phyloP scores from a whole-genome alignment of 345 rosid species.

The Salix caprea region DNA sequence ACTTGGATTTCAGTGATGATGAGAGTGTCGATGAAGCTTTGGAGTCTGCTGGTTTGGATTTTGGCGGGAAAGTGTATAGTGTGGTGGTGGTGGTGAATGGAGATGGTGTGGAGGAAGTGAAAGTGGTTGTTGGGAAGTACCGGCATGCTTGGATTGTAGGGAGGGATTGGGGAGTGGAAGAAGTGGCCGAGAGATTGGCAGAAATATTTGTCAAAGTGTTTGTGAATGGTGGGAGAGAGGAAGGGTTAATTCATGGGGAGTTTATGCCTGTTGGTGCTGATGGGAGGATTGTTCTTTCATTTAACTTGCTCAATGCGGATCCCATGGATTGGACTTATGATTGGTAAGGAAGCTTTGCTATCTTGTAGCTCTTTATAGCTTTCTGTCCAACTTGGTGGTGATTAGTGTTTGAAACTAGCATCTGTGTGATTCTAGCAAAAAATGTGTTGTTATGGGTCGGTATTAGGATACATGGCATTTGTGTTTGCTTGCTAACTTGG shows the following conservation, averaged over 20 bases:
- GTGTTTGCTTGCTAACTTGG: constrained; percentile 3
- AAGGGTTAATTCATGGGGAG: constrained; percentile 67
- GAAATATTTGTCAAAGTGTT: constrained; percentile 72
- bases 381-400: background rate
- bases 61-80: constrained; percentile 43
- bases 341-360: constrained; percentile 44
- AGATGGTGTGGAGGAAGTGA: constrained; percentile 34
- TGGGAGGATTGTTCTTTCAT: constrained; percentile 80
- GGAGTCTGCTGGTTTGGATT: constrained; percentile 36
- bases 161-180: constrained; percentile 36
- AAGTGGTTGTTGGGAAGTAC: constrained; percentile 72
- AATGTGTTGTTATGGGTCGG: background rate
- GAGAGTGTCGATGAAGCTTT: constrained; percentile 54
- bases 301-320: constrained; percentile 76
- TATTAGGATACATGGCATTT: background rate
- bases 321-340: constrained; percentile 84
- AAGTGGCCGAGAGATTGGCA: constrained; percentile 41
- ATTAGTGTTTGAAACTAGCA: background rate
- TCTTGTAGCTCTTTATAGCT: background rate
- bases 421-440: background rate
- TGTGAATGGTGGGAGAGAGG: constrained; percentile 78
- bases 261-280: constrained; percentile 96
- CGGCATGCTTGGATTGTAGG: constrained; percentile 87
- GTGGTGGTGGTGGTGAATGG: constrained; percentile 50
- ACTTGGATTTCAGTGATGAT: constrained; percentile 40